phyloP scores from a whole-genome alignment of 768 basidiomycete genomes.

The Erythrobasidium yunnanense region DNA sequence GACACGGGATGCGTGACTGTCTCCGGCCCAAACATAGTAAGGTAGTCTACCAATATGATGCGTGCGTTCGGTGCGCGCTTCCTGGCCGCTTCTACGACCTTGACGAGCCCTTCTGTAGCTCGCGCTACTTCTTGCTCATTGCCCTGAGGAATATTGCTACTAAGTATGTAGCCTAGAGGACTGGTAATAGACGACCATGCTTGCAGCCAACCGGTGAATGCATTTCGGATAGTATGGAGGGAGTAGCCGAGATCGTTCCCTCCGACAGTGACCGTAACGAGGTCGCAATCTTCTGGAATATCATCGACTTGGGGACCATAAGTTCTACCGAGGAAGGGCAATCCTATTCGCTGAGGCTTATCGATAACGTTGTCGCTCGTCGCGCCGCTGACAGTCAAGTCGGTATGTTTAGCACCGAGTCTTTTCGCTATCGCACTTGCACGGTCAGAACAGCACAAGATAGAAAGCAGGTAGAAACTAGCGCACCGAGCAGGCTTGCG shows the following conservation, averaged over 20 bases:
- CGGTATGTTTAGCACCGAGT: neutral
- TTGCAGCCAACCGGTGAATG: neutral
- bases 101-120: neutral
- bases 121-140: neutral
- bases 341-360: neutral
- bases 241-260: conserved; percentile 4
- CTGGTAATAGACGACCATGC: neutral
- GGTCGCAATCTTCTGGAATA: neutral
- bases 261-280: neutral
- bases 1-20: neutral
- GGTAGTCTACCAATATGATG: neutral
- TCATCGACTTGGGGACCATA: neutral
- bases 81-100: neutral
- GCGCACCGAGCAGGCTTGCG: neutral
- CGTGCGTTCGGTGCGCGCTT: neutral
- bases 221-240: neutral
- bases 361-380: neutral
- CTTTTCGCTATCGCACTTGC: neutral
- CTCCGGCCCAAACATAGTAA: neutral
- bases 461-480: neutral
- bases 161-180: neutral
- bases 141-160: neutral
- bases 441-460: neutral
- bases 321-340: neutral
- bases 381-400: neutral